Evolutionary conservation across 2,329 filamentous ascomycete species (phyloP).

Genomic region (Penicillium sp.): DNA sequence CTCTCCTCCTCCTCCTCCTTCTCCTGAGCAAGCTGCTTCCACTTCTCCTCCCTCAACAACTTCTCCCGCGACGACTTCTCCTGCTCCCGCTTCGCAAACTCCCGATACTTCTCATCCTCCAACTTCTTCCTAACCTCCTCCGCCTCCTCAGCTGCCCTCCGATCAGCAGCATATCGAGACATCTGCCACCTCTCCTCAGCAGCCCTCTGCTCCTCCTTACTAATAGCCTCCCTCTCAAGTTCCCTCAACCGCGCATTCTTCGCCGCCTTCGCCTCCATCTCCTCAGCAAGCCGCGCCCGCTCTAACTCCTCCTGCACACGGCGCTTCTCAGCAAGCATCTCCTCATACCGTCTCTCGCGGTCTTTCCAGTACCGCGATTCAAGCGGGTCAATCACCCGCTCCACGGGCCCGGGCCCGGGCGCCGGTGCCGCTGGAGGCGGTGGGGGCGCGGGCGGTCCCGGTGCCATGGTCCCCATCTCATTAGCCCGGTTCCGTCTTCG

Average conservation of each 20-base stretch:
- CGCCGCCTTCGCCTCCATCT: not conserved
- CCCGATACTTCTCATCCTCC: conserved; percentile 32
- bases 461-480: too few species aligned
- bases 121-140: conserved; percentile 35
- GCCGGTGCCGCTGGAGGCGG: too few species aligned
- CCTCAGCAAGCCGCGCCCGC: not conserved
- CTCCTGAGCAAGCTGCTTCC: conserved; percentile 28
- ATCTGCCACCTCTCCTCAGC: conserved; percentile 15
- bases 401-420: not conserved
- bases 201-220: conserved; percentile 22
- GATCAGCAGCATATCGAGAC: conserved; percentile 27
- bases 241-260: conserved; percentile 29
- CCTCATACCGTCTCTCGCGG: conserved; percentile 33
- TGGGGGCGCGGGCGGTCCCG: too few species aligned
- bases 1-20: conserved; percentile 38
- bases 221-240: conserved; percentile 43
- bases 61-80: conserved; percentile 34
- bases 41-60: conserved; percentile 14
- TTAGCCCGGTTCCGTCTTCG: too few species aligned
- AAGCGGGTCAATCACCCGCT: conserved; percentile 22
- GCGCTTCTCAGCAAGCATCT: conserved; percentile 41
- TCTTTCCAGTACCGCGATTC: conserved; percentile 26
- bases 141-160: conserved; percentile 32
- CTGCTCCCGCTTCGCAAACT: conserved; percentile 25
- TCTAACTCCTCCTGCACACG: conserved; percentile 28